Percentiles rank a stretch among this genome's conserved stretches.
Conservation (phyloP, 1,284 basidiomycete species). For the Fomes fomentarius region DNA sequence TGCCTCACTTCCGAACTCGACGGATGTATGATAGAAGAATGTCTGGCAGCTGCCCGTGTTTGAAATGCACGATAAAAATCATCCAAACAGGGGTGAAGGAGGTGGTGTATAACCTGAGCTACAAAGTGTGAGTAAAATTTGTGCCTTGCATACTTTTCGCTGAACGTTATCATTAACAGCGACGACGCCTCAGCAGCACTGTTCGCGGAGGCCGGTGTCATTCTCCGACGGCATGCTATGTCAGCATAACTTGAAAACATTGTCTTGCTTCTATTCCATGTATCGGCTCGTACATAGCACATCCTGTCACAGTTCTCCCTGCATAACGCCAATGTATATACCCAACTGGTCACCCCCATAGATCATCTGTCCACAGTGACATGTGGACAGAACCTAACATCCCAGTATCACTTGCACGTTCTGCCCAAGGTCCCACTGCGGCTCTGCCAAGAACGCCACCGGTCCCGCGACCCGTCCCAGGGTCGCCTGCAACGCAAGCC, state of each 20-base stretch:
- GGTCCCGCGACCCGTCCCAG: conserved; percentile 43
- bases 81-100: conserved; percentile 92
- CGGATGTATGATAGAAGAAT: conserved; percentile 1
- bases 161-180: conserved; percentile 39
- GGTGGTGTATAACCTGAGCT: conserved; percentile 95
- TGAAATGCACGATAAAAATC: conserved; percentile 96
- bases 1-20: conserved; percentile 3
- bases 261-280: background rate
- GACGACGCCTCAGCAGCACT: conserved; percentile 82
- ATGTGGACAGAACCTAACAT: background rate
- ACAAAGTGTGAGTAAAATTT: conserved; percentile 91
- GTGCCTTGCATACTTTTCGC: conserved; percentile 7
- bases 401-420: conserved; percentile 55
- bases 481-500: conserved; percentile 73
- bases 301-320: no score
- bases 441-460: conserved; percentile 54
- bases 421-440: conserved; percentile 60
- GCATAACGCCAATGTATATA: no score
- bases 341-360: no score
- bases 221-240: conserved; percentile 67
- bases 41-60: conserved; percentile 85
- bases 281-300: no score
- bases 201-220: conserved; percentile 79
- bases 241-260: conserved; percentile 13
- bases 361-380: no score